Evolutionary conservation across 129 eudicot species (phyloP).

Genomic region (Flaveria trinervia): DNA sequence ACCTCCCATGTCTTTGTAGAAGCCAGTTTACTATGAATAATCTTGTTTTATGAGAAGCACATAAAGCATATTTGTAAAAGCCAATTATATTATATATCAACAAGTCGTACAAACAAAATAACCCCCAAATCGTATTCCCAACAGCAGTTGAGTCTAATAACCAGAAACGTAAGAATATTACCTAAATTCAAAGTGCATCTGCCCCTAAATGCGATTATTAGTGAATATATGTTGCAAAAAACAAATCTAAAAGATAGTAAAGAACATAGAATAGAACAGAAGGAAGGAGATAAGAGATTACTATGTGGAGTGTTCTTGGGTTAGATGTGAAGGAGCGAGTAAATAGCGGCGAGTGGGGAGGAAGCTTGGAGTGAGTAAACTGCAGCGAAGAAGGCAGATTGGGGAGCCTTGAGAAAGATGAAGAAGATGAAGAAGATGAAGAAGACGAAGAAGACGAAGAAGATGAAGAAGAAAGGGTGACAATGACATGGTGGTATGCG

Average conservation of each 20-base stretch:
- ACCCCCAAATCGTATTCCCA: too few species aligned
- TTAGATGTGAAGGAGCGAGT: constrained; percentile 13
- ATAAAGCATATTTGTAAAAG: neutral
- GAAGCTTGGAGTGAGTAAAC: constrained; percentile 26
- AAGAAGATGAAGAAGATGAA: constrained; percentile 26
- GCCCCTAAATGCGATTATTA: too few species aligned
- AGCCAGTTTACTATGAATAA: neutral
- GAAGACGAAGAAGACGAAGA: constrained; percentile 19
- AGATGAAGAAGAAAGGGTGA: constrained; percentile 16
- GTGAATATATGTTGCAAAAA: too few species aligned
- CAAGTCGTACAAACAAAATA: too few species aligned
- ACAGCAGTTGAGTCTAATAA: too few species aligned
- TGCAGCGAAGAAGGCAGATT: constrained; percentile 37
- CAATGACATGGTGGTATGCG: neutral
- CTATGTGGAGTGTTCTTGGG: constrained; percentile 41
- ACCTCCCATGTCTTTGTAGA: neutral
- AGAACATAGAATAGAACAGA: neutral
- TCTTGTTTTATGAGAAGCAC: neutral
- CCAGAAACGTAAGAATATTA: too few species aligned
- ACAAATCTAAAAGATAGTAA: too few species aligned
- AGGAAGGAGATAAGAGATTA: constrained; percentile 17
- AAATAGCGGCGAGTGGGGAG: constrained; percentile 6
- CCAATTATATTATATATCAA: neutral
- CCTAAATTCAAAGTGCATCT: too few species aligned
- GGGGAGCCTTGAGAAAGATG: constrained; percentile 35